phyloP scores from a whole-genome alignment of 805 yeast genomes.

The Grigorovia humatica region DNA sequence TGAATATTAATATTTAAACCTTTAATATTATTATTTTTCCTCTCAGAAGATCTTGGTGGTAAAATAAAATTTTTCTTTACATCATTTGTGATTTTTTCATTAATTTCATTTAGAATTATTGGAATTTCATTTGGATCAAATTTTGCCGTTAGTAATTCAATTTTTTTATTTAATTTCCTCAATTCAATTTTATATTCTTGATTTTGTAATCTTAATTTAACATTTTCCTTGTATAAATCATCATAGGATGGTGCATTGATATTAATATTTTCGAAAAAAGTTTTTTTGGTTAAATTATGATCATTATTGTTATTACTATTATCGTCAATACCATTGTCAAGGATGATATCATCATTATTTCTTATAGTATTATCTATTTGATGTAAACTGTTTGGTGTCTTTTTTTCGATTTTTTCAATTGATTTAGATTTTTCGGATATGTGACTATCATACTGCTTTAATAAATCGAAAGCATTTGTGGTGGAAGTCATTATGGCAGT shows the following conservation, averaged over 20 bases:
- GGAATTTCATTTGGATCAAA: not conserved
- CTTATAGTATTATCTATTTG: no score
- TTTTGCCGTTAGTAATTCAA: conserved; percentile 6
- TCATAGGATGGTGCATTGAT: conserved; percentile 18
- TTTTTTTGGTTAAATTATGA: conserved; percentile 4
- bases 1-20: conserved; percentile 5
- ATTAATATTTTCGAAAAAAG: not conserved
- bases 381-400: not conserved
- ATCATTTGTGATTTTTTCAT: not conserved
- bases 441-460: conserved; percentile 24
- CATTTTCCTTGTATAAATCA: conserved; percentile 24
- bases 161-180: conserved; percentile 9
- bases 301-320: conserved; percentile 15
- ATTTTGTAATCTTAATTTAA: conserved; percentile 17
- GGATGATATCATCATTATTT: not conserved
- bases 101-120: not conserved
- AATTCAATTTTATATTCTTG: conserved; percentile 21
- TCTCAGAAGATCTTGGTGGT: conserved; percentile 35
- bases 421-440: conserved; percentile 20
- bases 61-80: conserved; percentile 11
- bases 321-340: not conserved
- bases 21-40: conserved; percentile 16
- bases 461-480: conserved; percentile 16
- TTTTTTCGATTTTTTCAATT: conserved; percentile 21
- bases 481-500: not conserved